Percentiles rank a stretch among this genome's conserved stretches.
phyloP scores from a whole-genome alignment of 2,329 filamentous ascomycete genomes.

The Nigrograna mackinnonii region DNA sequence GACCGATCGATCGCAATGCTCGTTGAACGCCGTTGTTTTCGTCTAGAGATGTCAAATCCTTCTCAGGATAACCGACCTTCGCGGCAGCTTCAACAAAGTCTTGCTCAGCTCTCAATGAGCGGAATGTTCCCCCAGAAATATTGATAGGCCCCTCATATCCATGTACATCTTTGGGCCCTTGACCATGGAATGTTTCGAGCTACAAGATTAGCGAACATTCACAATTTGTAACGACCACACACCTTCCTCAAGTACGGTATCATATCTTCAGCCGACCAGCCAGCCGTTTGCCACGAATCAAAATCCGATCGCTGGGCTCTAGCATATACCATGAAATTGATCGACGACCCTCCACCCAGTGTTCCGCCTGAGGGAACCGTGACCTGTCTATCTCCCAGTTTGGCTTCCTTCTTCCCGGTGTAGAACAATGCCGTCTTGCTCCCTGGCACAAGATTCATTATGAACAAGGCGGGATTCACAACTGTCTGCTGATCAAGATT shows the following conservation, averaged over 20 bases:
- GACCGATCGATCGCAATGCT: constrained; percentile 54
- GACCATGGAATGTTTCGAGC: constrained; percentile 61
- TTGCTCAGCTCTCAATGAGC: constrained; percentile 44
- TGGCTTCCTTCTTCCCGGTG: constrained; percentile 49
- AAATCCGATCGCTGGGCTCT: constrained; percentile 52
- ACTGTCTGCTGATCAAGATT: constrained; percentile 56
- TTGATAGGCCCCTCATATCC: constrained; percentile 60
- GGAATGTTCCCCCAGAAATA: constrained; percentile 56
- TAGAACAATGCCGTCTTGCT: constrained; percentile 59
- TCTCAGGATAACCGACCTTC: constrained; percentile 54
- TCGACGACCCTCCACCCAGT: constrained; percentile 61
- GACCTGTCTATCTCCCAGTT: constrained; percentile 51
- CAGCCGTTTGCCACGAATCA: constrained; percentile 57
- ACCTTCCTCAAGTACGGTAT: constrained; percentile 59
- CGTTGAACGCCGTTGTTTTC: constrained; percentile 46
- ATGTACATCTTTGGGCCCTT: constrained; percentile 50
- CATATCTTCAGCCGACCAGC: constrained; percentile 58
- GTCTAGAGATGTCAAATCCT: constrained; percentile 58
- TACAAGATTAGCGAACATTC: constrained; percentile 12
- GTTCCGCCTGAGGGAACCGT: constrained; percentile 52
- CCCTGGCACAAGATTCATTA: constrained; percentile 51
- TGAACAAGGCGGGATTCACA: constrained; percentile 56
- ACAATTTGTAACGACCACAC: constrained; percentile 3
- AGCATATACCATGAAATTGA: constrained; percentile 49
- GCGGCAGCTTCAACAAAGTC: constrained; percentile 55